Percentiles rank a stretch among this genome's conserved stretches.
phyloP scores from a whole-genome alignment of 306 rosid genomes.

The Cicer judaicum region DNA sequence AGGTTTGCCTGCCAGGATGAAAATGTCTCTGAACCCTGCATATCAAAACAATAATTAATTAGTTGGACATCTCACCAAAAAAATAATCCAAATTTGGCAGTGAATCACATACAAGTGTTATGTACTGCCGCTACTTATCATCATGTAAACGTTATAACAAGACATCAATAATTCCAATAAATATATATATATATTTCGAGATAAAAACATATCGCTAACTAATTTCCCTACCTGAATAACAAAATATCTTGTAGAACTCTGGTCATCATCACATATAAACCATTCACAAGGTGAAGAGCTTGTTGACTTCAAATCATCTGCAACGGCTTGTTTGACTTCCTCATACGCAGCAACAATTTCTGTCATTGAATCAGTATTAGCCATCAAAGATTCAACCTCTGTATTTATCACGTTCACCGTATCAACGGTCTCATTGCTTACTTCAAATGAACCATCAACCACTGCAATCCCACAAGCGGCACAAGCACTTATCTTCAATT shows the following conservation, averaged over 20 bases:
- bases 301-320: constrained; percentile 76
- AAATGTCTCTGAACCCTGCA: constrained; percentile 89
- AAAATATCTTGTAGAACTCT: constrained; percentile 67
- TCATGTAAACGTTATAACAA: too few relatives aligned
- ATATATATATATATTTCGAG: not conserved
- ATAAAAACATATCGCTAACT: not conserved
- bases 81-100: constrained; percentile 9
- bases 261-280: constrained; percentile 83
- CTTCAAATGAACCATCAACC: not conserved
- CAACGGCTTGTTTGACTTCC: constrained; percentile 84
- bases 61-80: not conserved
- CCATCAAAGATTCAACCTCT: not conserved
- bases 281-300: constrained; percentile 87
- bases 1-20: constrained; percentile 99
- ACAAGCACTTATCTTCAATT: not conserved
- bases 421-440: not conserved
- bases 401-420: not conserved
- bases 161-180: too few relatives aligned
- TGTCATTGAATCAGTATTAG: not conserved
- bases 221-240: constrained; percentile 70
- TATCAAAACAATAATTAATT: not conserved
- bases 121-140: too few relatives aligned
- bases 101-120: not conserved
- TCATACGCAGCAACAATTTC: not conserved
- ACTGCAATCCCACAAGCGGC: not conserved